Percentiles rank a stretch among this genome's conserved stretches.
These are phyloP conservation scores for Angomonas deanei DNA, from an alignment of 208 protist species.

Conservation along the genomic window DNA sequence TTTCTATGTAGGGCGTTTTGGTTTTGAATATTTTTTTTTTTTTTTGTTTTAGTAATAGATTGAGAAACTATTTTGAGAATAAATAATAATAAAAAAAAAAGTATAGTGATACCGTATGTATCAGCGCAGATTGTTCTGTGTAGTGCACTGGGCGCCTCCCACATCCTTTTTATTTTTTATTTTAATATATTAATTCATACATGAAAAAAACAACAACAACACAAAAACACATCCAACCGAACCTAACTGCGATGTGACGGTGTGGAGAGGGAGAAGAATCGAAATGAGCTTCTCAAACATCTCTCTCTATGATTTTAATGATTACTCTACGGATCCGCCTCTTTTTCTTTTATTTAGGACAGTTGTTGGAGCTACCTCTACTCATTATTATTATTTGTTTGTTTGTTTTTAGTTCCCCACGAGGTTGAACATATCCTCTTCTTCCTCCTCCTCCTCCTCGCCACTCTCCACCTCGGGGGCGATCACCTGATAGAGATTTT, in stretches of 20 bases:
- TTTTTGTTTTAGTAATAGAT: neutral
- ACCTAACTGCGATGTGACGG: no score
- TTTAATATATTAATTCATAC: neutral
- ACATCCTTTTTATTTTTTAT: slow-evolving; percentile 7
- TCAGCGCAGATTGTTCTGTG: no score
- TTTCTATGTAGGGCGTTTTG: neutral
- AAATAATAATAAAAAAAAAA: slow-evolving; percentile 5
- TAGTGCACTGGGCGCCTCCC: no score
- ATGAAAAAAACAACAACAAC: neutral
- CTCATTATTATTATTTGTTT: no score
- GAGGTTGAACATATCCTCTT: neutral
- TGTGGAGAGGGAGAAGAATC: no score
- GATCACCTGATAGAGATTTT: slow-evolving; percentile 16
- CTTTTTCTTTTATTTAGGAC: no score
- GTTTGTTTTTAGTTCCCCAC: neutral
- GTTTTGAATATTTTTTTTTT: neutral
- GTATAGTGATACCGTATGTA: neutral
- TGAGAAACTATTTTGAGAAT: neutral
- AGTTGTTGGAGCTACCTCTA: no score
- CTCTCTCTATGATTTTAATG: no score
- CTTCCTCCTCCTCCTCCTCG: slow-evolving; percentile 3
- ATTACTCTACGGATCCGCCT: no score
- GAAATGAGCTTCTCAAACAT: no score
- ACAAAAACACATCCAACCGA: no score
- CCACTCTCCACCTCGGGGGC: neutral